Percentiles rank a stretch among this genome's conserved stretches.
Evolutionary conservation across 208 protist genomes (phyloP).

Genomic region (Acanthamoeba sp.): DNA sequence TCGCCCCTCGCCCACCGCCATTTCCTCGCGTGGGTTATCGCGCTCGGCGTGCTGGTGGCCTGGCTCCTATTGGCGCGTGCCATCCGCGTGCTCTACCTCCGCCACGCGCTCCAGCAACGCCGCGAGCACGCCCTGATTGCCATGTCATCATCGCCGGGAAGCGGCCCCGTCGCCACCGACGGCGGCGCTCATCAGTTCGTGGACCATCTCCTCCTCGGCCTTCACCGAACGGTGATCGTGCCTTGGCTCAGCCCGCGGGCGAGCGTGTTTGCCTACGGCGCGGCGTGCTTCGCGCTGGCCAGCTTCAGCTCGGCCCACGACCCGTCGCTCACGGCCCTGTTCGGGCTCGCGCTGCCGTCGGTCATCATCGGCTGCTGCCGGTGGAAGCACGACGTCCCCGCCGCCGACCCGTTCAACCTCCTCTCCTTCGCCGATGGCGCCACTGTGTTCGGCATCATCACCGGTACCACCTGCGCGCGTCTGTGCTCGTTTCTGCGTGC

Average conservation of each 20-base stretch:
- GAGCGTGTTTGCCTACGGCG: background rate
- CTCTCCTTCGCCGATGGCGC: constrained; percentile 23
- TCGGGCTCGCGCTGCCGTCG: background rate
- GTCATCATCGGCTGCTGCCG: background rate
- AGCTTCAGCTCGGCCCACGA: background rate
- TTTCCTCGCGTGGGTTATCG: background rate
- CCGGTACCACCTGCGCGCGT: too few relatives aligned
- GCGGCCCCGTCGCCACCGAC: background rate
- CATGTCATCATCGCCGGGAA: background rate
- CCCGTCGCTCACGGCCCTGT: background rate
- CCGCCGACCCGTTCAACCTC: background rate
- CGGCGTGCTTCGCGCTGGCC: background rate
- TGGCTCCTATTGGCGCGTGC: background rate
- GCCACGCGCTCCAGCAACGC: background rate
- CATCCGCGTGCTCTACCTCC: background rate
- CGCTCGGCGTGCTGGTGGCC: background rate
- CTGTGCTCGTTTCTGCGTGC: too few relatives aligned
- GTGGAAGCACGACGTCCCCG: background rate
- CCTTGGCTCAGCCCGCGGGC: background rate
- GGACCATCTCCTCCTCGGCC: background rate
- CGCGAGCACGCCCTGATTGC: background rate
- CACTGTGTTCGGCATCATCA: constrained; percentile 17
- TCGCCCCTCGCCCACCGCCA: background rate
- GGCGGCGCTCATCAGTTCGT: background rate
- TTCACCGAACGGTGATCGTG: background rate